Conservation (phyloP, 306 rosid species). For the Ormosia emarginata region DNA sequence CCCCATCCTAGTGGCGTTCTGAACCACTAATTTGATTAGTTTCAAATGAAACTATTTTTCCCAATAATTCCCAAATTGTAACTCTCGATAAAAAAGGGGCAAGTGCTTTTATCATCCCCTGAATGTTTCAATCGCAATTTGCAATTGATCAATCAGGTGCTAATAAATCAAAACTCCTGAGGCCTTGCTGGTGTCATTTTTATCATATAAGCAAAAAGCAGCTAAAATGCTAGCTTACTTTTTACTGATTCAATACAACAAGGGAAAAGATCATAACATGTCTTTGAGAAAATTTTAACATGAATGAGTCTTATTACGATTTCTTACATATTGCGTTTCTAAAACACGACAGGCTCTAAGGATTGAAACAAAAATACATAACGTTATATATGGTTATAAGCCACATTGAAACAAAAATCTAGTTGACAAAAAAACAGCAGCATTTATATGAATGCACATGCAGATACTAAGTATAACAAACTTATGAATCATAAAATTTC, state of each 20-base stretch:
- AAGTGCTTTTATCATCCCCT: neutral
- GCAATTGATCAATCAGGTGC: neutral
- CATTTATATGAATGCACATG: slow-evolving; percentile 17
- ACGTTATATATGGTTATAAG: neutral
- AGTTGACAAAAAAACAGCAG: slow-evolving; percentile 1
- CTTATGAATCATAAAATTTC: slow-evolving; percentile 18
- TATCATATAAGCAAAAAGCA: neutral
- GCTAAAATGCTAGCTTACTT: neutral
- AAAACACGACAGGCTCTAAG: neutral
- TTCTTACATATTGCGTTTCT: neutral
- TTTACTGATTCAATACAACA: neutral
- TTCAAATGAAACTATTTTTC: neutral
- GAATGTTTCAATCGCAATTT: neutral
- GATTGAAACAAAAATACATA: neutral
- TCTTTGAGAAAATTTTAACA: neutral
- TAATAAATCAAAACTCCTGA: neutral
- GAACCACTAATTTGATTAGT: neutral
- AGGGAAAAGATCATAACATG: neutral
- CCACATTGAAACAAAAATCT: neutral
- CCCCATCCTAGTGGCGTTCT: too few species aligned
- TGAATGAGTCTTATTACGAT: neutral
- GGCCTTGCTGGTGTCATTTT: neutral
- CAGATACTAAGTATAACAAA: slow-evolving; percentile 14
- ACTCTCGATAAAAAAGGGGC: neutral
- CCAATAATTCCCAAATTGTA: neutral